Base-by-base conservation (phyloP, 179 eudicot species). In the Beta lomatogona region DNA sequence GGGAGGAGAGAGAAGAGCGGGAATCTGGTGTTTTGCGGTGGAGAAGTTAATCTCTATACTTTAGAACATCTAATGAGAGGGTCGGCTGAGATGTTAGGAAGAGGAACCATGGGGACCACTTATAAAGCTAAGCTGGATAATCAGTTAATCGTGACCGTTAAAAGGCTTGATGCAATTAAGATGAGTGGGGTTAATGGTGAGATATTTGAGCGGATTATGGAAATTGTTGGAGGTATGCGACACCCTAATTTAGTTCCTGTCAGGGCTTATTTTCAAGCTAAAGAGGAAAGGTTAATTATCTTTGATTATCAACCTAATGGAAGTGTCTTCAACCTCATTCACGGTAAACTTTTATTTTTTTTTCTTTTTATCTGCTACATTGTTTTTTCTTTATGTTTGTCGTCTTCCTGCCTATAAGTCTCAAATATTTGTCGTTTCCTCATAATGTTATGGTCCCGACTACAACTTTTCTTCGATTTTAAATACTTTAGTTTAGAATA, bases 221-320 rank as follows among this genome's bases (percentile, higher is more conserved):
- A 89, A 44, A 28, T 57, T 22, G 92, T 95, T 55, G 98, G 98
- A 5, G 84, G 84, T 50, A 69, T 94, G 60, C 82, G 97, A 60
- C 99, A 95, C 73, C 98, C 98, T 5, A 95, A 93, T 88, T 86
- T 95, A 83, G 98, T 95, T 3, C 89, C 94, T 3, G 85, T 95
- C 3, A 85, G 92, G 68, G 98, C 97, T 28, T 95, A 85, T 82
- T 95, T 92, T 76, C 97, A 93, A 84, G 97, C 94, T 2, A 91
- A 85, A 19, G 91, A 90, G 36, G 98, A 95, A 83, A 87, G 93
- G 83, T 87, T 95, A 31, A 80, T 95, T 61, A 81, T 95, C 65
- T 93, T 81, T 81, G 98, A 95, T 83, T 90, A 91, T 87, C 98
- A 92, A 55, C 89, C 97, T 1, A 95, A 95, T 85, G 98, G 98